Evolutionary conservation across 2,329 filamentous ascomycete genomes (phyloP), one percentile per base, ranked within the genome.

Genomic region (Apiospora rasikravindrae): DNA sequence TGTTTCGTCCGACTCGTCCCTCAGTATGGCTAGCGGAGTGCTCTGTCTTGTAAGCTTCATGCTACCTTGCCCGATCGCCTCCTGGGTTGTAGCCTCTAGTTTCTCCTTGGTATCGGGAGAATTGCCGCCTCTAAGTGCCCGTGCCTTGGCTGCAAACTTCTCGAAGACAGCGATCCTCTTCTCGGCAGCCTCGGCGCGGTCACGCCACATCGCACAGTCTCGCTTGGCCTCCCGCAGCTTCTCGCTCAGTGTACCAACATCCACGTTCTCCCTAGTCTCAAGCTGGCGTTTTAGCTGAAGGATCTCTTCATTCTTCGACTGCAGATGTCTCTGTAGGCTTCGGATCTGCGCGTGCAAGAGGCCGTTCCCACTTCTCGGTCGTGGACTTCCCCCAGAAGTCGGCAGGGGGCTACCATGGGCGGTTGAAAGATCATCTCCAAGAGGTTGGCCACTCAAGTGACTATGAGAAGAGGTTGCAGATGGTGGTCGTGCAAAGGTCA

Each of bases 181-280:
- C 80, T 92, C 89, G 0, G 89, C 89, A 4, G 84, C 82, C 76
- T 89, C 85, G 0, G 90, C 90, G 44, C 88, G 82, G 44, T 83
- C 83, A 74, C 83, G 86, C 90, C 90, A 92, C 73, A 81, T 83
- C 42, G 81, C 76, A 45, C 82, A 77, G 67, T 88, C 86, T 45
- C 80, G 78, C 69, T 82, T 83, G 4, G 83, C 79, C 26, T 81
- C 80, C 26, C 85, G 79, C 64, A 91, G 76, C 74, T 88, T 83
- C 74, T 88, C 85, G 70, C 84, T 84, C 70, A 90, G 76, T 5
- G 82, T 83, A 1, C 84, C 84, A 22, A 86, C 77, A 61, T 86
- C 85, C 57, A 83, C 77, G 49, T 83, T 81, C 53, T 83, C 81
- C 57, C 83, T 81, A 22, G 85, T 79, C 68, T 86, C 85, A 2